These are phyloP conservation scores for Albifimbria verrucaria DNA, from an alignment of 2,329 filamentous ascomycete genomes.

Conservation along the genomic window DNA sequence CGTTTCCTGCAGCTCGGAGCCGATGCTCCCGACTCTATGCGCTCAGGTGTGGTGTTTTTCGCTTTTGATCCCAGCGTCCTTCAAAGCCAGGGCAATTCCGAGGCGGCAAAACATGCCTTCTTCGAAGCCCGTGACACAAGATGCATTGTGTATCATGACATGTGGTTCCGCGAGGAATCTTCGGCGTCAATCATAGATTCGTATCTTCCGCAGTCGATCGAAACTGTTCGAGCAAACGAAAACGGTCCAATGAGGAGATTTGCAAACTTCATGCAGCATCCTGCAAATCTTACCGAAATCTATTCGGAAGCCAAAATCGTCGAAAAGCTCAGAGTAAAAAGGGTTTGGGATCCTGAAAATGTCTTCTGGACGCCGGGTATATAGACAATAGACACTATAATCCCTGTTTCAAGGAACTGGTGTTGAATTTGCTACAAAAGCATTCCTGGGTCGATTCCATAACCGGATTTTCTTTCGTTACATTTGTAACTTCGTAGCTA, in stretches of 20 bases:
- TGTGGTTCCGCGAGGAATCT: background rate
- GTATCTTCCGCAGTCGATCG: background rate
- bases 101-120: background rate
- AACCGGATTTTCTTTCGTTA: no score
- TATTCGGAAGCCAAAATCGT: conserved; percentile 11
- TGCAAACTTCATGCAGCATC: conserved; percentile 1
- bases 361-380: conserved; percentile 20
- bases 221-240: background rate
- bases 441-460: no score
- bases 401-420: no score
- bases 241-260: conserved; percentile 7
- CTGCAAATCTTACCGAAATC: conserved; percentile 14
- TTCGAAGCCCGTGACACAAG: background rate
- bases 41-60: background rate
- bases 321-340: conserved; percentile 15
- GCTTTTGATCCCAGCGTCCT: background rate
- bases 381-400: no score
- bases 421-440: no score
- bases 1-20: background rate
- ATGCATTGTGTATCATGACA: background rate
- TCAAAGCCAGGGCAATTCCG: background rate
- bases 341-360: conserved; percentile 17
- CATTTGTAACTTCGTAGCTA: no score
- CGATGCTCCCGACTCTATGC: background rate
- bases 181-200: background rate